These are phyloP conservation scores for Aegilops sharonensis DNA, from an alignment of 176 grass and related monocot species.

Conservation along the genomic window DNA sequence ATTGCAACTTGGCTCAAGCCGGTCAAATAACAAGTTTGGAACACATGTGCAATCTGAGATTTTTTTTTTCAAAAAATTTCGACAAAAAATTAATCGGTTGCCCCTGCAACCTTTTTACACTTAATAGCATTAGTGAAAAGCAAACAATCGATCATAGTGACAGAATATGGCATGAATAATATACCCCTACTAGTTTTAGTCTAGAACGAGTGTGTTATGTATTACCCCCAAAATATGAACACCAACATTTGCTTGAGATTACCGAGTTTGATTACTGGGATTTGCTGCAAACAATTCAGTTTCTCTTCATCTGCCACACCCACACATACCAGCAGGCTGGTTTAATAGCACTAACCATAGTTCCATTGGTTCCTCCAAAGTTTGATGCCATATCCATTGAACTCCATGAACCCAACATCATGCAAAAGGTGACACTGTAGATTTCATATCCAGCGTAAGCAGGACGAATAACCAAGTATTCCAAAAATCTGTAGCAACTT, in stretches of 20 bases:
- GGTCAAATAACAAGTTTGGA: not conserved
- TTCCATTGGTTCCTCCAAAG: not conserved
- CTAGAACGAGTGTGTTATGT: not conserved
- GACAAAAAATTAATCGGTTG: not conserved
- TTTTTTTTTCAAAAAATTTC: not conserved
- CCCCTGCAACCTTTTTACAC: not conserved
- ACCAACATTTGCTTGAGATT: not conserved
- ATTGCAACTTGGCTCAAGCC: not conserved
- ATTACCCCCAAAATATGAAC: not conserved
- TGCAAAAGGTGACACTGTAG: not conserved
- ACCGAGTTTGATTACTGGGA: not conserved
- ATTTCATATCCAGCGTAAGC: not conserved
- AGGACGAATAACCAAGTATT: not conserved
- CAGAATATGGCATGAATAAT: not conserved
- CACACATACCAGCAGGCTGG: not conserved
- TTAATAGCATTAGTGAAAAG: not conserved
- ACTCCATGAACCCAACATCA: not conserved
- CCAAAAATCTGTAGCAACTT: not conserved
- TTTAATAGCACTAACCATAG: slow-evolving; percentile 23
- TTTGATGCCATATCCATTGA: not conserved
- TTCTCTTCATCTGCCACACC: slow-evolving; percentile 4
- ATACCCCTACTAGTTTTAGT: not conserved
- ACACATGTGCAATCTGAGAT: not conserved
- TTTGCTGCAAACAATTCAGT: not conserved
- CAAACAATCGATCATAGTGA: not conserved